Conservation (phyloP, 202 grass and related monocot species). For the Panicum virgatum region DNA sequence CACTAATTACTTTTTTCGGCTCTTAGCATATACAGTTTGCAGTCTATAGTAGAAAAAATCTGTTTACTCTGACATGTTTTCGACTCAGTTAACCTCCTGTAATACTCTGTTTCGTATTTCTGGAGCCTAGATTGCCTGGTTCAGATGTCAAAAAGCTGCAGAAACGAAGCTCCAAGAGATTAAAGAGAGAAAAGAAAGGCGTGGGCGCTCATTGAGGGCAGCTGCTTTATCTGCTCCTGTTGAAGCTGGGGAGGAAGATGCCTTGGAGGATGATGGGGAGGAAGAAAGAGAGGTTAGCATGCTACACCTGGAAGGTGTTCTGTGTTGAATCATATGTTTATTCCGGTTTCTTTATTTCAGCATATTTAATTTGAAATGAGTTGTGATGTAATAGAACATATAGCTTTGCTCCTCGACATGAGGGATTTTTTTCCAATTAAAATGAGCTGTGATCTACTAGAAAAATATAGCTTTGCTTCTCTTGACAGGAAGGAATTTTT, state of each 20-base stretch:
- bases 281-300: conserved; percentile 89
- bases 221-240: conserved; percentile 76
- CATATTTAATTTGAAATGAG: background rate
- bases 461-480: background rate
- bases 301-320: background rate
- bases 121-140: conserved; percentile 61
- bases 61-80: background rate
- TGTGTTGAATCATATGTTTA: background rate
- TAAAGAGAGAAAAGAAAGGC: conserved; percentile 81
- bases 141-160: conserved; percentile 74
- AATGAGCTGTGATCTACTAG: background rate
- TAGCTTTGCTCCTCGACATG: background rate
- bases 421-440: background rate
- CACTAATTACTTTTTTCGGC: background rate
- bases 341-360: background rate
- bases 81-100: background rate
- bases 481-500: background rate
- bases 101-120: background rate
- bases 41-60: background rate
- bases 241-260: conserved; percentile 80
- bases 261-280: conserved; percentile 76
- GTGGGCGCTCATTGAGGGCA: conserved; percentile 64
- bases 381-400: background rate
- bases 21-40: background rate
- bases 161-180: conserved; percentile 88